Evolutionary conservation across 805 yeast species (phyloP).

Genomic region (Lachancea kluyveri): DNA sequence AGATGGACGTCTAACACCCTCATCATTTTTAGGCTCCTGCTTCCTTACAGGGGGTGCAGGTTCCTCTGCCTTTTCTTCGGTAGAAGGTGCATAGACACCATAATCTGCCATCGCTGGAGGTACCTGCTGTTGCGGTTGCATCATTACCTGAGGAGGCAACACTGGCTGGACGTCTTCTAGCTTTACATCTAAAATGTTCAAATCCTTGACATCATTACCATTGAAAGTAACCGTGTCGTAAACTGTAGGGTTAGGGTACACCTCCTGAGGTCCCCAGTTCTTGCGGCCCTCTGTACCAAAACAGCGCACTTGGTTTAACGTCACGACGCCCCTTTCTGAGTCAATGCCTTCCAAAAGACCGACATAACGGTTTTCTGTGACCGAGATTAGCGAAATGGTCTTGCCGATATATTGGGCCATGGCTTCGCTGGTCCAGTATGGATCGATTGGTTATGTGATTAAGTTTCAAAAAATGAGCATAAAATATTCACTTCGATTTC

Average conservation of each 20-base stretch:
- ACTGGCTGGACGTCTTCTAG: constrained; percentile 59
- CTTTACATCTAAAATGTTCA: constrained; percentile 73
- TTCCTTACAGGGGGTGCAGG: constrained; percentile 1
- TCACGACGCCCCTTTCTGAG: constrained; percentile 85
- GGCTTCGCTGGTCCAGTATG: background rate
- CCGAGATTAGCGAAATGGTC: constrained; percentile 37
- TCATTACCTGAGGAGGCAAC: constrained; percentile 24
- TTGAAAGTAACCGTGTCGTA: constrained; percentile 78
- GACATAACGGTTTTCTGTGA: constrained; percentile 55
- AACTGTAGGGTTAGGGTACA: constrained; percentile 59
- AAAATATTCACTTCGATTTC: constrained; percentile 1
- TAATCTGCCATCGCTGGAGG: constrained; percentile 32
- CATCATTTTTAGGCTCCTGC: constrained; percentile 4
- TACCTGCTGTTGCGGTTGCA: constrained; percentile 16
- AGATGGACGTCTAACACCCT: constrained; percentile 6
- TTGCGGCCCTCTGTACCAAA: constrained; percentile 92
- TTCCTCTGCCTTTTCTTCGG: constrained; percentile 1
- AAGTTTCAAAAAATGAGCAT: background rate
- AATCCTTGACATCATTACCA: constrained; percentile 88
- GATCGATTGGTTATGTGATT: background rate
- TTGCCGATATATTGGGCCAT: constrained; percentile 95
- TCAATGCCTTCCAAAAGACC: constrained; percentile 84
- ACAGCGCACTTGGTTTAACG: constrained; percentile 70
- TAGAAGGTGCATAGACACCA: constrained; percentile 28
- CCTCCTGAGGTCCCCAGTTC: constrained; percentile 60